These are phyloP conservation scores for Saprolegnia diclina DNA, from an alignment of 352 stramenopile genomes.

Conservation along the genomic window DNA sequence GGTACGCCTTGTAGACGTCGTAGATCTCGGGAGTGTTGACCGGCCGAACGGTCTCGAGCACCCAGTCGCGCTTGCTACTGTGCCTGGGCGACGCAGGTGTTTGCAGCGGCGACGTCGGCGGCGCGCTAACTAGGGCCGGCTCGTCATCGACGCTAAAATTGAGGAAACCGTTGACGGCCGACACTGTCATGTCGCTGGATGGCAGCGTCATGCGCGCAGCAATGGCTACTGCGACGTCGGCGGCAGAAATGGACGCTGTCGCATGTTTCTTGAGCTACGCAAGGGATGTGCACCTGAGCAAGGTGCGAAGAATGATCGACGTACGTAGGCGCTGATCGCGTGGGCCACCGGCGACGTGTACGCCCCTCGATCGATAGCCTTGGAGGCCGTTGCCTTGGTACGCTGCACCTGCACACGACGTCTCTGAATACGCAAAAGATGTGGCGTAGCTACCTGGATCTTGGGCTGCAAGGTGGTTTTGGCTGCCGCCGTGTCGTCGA, in stretches of 20 bases:
- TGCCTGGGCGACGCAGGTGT: neutral
- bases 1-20: slow-evolving; percentile 50
- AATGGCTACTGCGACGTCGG: neutral
- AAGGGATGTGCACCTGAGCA: neutral
- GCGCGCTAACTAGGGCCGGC: neutral
- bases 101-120: neutral
- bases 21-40: slow-evolving; percentile 36
- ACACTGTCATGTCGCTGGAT: neutral
- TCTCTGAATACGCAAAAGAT: neutral
- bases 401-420: neutral
- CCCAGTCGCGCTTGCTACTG: neutral
- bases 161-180: neutral
- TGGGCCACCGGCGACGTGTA: neutral
- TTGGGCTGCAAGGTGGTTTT: neutral
- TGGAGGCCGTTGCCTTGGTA: neutral
- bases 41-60: slow-evolving; percentile 30
- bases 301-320: neutral
- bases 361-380: neutral
- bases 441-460: neutral
- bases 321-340: neutral
- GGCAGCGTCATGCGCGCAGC: neutral
- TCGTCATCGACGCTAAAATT: neutral
- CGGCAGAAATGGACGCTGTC: neutral
- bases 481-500: neutral
- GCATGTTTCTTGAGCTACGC: neutral